Evolutionary conservation across 108 stramenopile species (phyloP).

Genomic region (Cyclotella choctawhatcheeana): DNA sequence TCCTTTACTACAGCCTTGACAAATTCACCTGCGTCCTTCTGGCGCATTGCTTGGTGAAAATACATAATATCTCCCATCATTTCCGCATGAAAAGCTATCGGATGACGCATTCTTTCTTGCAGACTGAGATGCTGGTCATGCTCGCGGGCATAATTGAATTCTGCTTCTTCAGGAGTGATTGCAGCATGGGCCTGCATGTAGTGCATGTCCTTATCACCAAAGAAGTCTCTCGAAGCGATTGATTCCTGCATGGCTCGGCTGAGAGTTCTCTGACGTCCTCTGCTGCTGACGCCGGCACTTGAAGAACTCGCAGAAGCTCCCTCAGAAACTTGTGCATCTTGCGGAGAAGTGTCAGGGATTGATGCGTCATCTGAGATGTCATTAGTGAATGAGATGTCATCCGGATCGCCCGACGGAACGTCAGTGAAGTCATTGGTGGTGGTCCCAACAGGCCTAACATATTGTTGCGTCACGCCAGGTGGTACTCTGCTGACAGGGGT

Average conservation of each 20-base stretch:
- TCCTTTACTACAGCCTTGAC: not conserved
- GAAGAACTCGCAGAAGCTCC: not conserved
- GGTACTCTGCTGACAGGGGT: not conserved
- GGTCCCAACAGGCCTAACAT: not conserved
- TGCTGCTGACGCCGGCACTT: not conserved
- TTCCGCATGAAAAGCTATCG: conserved; percentile 5
- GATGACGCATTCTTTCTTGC: conserved; percentile 1
- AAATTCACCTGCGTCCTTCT: not conserved
- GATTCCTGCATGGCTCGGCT: conserved; percentile 14
- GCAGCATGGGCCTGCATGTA: conserved; percentile 7
- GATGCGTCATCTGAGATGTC: not conserved
- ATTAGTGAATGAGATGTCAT: conserved; percentile 1
- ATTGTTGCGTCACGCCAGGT: not conserved
- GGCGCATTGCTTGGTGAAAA: not conserved
- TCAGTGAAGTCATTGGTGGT: not conserved
- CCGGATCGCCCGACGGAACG: not conserved
- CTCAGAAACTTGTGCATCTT: not conserved
- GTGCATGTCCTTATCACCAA: conserved; percentile 4
- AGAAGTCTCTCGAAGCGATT: not conserved
- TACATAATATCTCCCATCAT: conserved; percentile 9
- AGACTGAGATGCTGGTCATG: not conserved
- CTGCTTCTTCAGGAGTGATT: not conserved
- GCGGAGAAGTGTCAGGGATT: not conserved
- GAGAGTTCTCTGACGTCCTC: not conserved
- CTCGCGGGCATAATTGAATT: not conserved